Conservation (phyloP, 2,329 filamentous ascomycete species). For the Sarocladiaceae sp. region DNA sequence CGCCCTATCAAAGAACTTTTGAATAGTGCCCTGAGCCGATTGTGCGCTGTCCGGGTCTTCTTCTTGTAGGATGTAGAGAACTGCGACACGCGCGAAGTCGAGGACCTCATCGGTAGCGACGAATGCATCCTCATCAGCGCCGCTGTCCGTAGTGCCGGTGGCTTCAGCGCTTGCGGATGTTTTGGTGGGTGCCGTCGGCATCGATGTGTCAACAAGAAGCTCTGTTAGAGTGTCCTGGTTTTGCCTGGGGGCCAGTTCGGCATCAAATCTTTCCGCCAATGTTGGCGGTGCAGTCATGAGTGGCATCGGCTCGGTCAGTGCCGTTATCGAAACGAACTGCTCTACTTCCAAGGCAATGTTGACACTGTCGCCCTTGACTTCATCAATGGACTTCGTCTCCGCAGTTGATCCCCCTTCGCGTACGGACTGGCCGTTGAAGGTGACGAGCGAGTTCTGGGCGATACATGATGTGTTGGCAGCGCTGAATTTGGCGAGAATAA, state of each 20-base stretch:
- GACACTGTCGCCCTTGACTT: background rate
- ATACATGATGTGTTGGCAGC: conserved; percentile 70
- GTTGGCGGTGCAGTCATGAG: background rate
- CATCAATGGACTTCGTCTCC: conserved; percentile 10
- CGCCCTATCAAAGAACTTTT: conserved; percentile 45
- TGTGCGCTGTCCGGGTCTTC: conserved; percentile 43
- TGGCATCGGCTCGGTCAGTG: conserved; percentile 2
- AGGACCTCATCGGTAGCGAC: conserved; percentile 47
- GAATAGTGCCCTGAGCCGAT: conserved; percentile 46
- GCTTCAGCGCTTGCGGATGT: background rate
- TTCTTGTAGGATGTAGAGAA: conserved; percentile 57
- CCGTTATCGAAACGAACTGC: background rate
- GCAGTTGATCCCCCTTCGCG: conserved; percentile 25
- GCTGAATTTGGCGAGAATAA: conserved; percentile 72
- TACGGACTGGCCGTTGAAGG: conserved; percentile 59
- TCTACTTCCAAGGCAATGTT: background rate
- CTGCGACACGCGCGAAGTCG: conserved; percentile 57
- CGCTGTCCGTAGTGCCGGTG: conserved; percentile 5
- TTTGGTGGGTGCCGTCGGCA: background rate
- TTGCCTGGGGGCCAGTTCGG: background rate
- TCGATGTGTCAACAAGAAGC: background rate
- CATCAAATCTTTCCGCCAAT: background rate
- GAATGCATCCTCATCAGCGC: conserved; percentile 25
- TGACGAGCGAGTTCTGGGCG: conserved; percentile 80
- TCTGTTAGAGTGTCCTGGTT: conserved; percentile 2